Evolutionary conservation across 1,284 basidiomycete genomes (phyloP).

Genomic region (Tremellales sp.): DNA sequence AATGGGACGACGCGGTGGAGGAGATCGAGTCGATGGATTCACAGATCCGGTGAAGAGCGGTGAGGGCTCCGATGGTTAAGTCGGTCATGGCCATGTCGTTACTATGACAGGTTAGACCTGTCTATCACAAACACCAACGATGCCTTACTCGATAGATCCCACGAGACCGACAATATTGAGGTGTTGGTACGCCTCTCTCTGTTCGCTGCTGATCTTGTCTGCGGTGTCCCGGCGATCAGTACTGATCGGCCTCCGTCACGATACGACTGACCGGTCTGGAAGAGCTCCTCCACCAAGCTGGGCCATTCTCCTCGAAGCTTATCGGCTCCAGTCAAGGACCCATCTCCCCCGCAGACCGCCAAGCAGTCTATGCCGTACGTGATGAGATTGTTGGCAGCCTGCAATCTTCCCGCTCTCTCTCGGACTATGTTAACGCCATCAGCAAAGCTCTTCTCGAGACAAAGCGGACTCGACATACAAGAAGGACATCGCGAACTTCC

Average conservation of each 20-base stretch:
- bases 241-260: neutral
- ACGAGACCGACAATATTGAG: constrained; percentile 96
- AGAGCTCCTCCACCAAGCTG: constrained; percentile 66
- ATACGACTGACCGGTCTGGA: constrained; percentile 54
- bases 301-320: constrained; percentile 94
- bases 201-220: constrained; percentile 72
- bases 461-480: constrained; percentile 48
- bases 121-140: constrained; percentile 14
- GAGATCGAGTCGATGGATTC: constrained; percentile 98
- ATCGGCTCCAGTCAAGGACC: constrained; percentile 92
- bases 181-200: constrained; percentile 67
- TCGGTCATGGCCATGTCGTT: constrained; percentile 99
- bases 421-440: constrained; percentile 55
- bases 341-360: constrained; percentile 95
- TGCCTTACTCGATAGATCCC: constrained; percentile 86
- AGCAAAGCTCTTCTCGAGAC: neutral
- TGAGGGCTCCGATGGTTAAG: constrained; percentile 92
- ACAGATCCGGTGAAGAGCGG: constrained; percentile 92
- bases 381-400: constrained; percentile 86
- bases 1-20: constrained; percentile 92
- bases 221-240: constrained; percentile 4
- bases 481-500: constrained; percentile 87
- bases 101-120: constrained; percentile 27
- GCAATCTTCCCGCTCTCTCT: constrained; percentile 76
- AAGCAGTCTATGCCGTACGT: constrained; percentile 95